A percentile compares a stretch with the other conserved stretches of the same genome.
Evolutionary conservation across 78 protist species (phyloP).

Genomic region (Planoprotostelium fungivorum): DNA sequence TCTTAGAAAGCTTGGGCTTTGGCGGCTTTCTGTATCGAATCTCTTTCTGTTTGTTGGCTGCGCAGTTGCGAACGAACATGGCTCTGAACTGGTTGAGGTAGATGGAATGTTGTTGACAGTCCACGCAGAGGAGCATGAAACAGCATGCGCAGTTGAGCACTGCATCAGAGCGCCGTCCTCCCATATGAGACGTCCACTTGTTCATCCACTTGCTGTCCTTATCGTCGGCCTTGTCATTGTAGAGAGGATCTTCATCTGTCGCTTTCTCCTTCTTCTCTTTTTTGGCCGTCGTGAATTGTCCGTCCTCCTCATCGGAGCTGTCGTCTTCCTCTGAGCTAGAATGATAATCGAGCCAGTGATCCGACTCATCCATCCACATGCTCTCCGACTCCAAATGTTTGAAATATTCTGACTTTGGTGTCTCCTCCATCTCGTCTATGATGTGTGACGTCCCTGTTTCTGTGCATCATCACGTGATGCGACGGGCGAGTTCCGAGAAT

Average conservation of each 20-base stretch:
- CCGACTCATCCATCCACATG: neutral
- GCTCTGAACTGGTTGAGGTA: slow-evolving; percentile 66
- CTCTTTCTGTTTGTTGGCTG: slow-evolving; percentile 15
- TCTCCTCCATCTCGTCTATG: too few species aligned
- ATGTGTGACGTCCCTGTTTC: too few species aligned
- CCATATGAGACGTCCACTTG: neutral
- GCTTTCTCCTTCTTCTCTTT: neutral
- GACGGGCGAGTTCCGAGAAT: too few species aligned
- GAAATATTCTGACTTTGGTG: too few species aligned
- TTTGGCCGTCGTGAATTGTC: neutral
- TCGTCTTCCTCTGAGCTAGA: neutral
- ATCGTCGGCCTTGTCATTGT: neutral
- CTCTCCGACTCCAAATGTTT: neutral
- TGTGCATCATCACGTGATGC: too few species aligned
- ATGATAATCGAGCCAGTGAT: neutral
- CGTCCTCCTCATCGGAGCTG: neutral
- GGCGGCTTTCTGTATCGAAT: neutral
- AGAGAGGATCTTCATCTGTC: neutral
- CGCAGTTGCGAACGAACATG: slow-evolving; percentile 59
- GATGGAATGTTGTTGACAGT: slow-evolving; percentile 58
- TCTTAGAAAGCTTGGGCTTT: neutral
- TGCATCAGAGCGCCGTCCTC: slow-evolving; percentile 15
- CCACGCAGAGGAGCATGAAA: slow-evolving; percentile 48
- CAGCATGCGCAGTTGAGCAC: slow-evolving; percentile 68
- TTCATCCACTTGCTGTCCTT: neutral